phyloP scores from a whole-genome alignment of 345 rosid species.

The Lagerstroemia speciosa region DNA sequence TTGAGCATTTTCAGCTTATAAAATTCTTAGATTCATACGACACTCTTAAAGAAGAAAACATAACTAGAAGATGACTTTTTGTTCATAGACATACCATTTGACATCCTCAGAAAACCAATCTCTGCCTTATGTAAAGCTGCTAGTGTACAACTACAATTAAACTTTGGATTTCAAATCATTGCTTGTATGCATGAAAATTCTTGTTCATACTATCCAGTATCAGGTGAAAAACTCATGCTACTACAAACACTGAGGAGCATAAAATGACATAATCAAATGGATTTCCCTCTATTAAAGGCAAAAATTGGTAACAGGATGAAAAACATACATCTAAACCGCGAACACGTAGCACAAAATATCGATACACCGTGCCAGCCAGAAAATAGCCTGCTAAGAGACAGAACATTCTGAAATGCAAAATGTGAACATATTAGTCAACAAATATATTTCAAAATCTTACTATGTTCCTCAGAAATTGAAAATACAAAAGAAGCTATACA shows the following conservation, averaged over 20 bases:
- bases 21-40: neutral
- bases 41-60: neutral
- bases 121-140: neutral
- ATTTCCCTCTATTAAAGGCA: neutral
- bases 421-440: constrained; percentile 3
- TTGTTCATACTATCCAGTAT: neutral
- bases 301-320: neutral
- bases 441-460: neutral
- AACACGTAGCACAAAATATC: constrained; percentile 57
- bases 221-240: neutral
- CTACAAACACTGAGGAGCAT: neutral
- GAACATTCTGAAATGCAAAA: constrained; percentile 37
- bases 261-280: neutral
- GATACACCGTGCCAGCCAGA: constrained; percentile 61
- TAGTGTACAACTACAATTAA: neutral
- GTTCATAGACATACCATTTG: neutral
- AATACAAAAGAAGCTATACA: constrained; percentile 31
- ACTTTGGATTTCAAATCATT: neutral
- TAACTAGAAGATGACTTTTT: neutral
- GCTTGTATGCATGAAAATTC: neutral
- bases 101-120: neutral
- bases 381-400: constrained; percentile 78
- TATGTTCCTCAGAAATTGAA: neutral
- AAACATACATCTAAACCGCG: constrained; percentile 62
- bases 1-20: neutral